phyloP scores from a whole-genome alignment of 2,329 filamentous ascomycete genomes.

The Xylaria sp. region DNA sequence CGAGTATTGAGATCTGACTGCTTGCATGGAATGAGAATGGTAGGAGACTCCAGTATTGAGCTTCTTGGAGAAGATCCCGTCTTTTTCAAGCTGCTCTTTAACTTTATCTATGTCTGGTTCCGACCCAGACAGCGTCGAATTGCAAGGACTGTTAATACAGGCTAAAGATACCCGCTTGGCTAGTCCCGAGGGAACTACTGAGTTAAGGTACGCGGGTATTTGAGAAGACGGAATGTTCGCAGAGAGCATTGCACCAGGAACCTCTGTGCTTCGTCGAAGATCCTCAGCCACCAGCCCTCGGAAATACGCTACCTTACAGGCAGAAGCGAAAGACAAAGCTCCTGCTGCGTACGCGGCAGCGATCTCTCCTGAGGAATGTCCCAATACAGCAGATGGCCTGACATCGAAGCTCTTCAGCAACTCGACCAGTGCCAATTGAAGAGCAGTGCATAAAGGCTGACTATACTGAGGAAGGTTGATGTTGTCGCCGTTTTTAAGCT shows the following conservation, averaged over 20 bases:
- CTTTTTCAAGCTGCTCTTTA: background rate
- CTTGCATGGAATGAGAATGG: background rate
- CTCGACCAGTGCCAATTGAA: constrained; percentile 15
- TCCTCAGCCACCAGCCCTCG: background rate
- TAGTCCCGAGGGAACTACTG: background rate
- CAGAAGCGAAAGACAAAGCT: background rate
- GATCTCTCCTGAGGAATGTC: constrained; percentile 27
- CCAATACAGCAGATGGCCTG: constrained; percentile 6
- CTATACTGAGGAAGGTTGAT: constrained; percentile 1
- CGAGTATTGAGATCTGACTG: background rate
- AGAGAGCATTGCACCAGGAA: constrained; percentile 3
- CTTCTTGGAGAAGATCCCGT: background rate
- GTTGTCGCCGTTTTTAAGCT: background rate
- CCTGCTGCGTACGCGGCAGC: constrained; percentile 20
- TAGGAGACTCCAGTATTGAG: background rate
- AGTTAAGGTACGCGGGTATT: background rate
- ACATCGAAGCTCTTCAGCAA: constrained; percentile 1
- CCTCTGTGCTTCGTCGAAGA: no score
- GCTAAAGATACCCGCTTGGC: background rate
- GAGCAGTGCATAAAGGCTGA: constrained; percentile 10
- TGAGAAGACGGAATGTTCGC: background rate
- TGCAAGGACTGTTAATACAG: constrained; percentile 11
- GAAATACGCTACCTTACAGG: constrained; percentile 17
- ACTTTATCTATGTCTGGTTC: background rate
- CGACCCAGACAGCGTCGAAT: background rate